Conservation (phyloP, 2,329 filamentous ascomycete genomes). For the Aspergillus ruber region DNA sequence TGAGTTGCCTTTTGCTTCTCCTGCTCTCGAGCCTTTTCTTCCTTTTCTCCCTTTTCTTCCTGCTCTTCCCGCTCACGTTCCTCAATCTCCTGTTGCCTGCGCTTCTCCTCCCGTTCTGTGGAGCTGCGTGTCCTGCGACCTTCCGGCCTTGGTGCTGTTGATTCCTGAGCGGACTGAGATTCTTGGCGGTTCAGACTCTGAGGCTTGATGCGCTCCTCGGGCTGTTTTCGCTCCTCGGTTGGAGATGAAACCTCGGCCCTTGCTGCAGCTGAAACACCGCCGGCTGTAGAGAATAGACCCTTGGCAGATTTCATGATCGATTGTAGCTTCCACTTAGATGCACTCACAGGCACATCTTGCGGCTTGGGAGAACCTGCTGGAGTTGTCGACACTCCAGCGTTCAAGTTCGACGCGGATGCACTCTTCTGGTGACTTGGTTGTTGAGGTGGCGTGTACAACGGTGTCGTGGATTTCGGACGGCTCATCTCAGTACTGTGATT, state of each 20-base stretch:
- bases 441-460: slow-evolving; percentile 49
- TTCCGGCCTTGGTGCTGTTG: slow-evolving; percentile 31
- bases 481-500: slow-evolving; percentile 27
- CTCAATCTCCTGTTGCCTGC: slow-evolving; percentile 27
- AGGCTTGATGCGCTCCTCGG: slow-evolving; percentile 21
- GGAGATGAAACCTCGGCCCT: slow-evolving; percentile 51
- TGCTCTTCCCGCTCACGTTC: slow-evolving; percentile 2
- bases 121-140: slow-evolving; percentile 52
- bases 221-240: slow-evolving; percentile 24
- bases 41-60: slow-evolving; percentile 8
- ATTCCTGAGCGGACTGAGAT: slow-evolving; percentile 15
- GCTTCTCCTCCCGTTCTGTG: slow-evolving; percentile 48
- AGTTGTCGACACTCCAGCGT: slow-evolving; percentile 49
- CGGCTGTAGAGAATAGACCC: slow-evolving; percentile 73
- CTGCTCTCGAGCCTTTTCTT: slow-evolving; percentile 24
- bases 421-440: slow-evolving; percentile 51
- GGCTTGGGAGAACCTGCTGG: slow-evolving; percentile 51
- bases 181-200: slow-evolving; percentile 11
- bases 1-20: slow-evolving; percentile 28
- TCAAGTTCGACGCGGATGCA: slow-evolving; percentile 54
- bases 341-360: slow-evolving; percentile 76
- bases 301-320: slow-evolving; percentile 85
- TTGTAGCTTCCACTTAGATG: slow-evolving; percentile 86
- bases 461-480: slow-evolving; percentile 62
- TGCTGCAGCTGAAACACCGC: slow-evolving; percentile 51